Evolutionary conservation across 305 asterid species (phyloP), one percentile per base, ranked within the genome.

Genomic region (Petunia hybrid): DNA sequence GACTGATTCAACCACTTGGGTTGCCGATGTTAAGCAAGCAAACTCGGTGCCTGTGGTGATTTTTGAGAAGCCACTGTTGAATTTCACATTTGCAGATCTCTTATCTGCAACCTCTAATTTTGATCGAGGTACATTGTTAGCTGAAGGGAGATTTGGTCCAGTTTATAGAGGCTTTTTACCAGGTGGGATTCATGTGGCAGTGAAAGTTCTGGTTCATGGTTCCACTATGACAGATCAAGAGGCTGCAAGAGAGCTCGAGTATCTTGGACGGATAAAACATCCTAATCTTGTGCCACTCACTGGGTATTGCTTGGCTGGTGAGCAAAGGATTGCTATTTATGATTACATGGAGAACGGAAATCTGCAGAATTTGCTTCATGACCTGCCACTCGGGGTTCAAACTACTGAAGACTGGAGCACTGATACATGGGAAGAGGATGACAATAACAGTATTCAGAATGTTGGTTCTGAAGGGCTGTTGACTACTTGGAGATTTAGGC

Each of bases 1-100:
- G 80, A 91, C 99, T 0, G 99, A 95, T 90, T 92, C 98, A 5
- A 91, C 98, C 42, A 91, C 95, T 81, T 95, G 98, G 99, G 97
- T 92, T 63, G 98, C 98, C 35, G 99, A 95, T 86, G 95, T 92
- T 61, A 95, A 89, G 92, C 97, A 91, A 85, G 97, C 99, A 7
- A 89, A 92, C 56, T 86, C 92, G 0, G 98, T 95, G 3, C 95
- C 97, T 0, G 98, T 95, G 7, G 90, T 95, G 4, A 94, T 95
- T 43, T 92, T 95, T 22, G 97, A 95, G 86, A 95, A 95, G 91
- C 99, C 99, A 4, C 80, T 95, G 92, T 83, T 95, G 82, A 95
- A 91, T 79, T 92, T 94, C 86, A 91, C 99, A 6, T 95, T 95
- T 43, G 92, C 94, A 0, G 98, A 95, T 81, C 92, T 95, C 66